These are phyloP conservation scores for Phytophthora sp. DNA, from an alignment of 352 stramenopile genomes.

Conservation along the genomic window DNA sequence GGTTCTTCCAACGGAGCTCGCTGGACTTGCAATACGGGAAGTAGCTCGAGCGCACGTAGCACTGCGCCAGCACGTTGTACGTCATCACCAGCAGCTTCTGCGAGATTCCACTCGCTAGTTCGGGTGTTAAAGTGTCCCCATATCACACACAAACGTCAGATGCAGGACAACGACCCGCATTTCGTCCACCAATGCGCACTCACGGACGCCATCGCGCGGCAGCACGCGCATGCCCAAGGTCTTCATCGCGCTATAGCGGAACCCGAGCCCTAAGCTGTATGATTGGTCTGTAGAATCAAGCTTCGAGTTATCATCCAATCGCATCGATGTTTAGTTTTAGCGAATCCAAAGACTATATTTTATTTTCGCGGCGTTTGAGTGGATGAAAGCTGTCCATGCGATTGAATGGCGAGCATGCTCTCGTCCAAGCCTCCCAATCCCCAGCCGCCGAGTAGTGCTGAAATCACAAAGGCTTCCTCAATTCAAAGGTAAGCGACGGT, in stretches of 20 bases:
- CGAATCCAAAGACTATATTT: constrained; percentile 9
- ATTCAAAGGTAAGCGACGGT: constrained; percentile 68
- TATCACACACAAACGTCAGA: constrained; percentile 3
- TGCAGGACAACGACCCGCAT: not conserved
- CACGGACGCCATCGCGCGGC: constrained; percentile 27
- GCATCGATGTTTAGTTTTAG: constrained; percentile 8
- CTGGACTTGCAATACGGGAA: constrained; percentile 81
- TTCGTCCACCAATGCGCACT: not conserved
- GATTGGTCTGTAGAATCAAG: too few species aligned
- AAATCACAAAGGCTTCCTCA: constrained; percentile 90
- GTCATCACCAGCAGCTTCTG: constrained; percentile 81
- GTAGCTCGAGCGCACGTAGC: constrained; percentile 78
- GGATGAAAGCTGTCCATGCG: constrained; percentile 29
- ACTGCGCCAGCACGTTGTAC: constrained; percentile 88
- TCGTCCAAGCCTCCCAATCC: constrained; percentile 20
- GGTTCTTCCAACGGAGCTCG: constrained; percentile 74
- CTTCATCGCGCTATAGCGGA: constrained; percentile 35
- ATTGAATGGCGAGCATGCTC: constrained; percentile 72
- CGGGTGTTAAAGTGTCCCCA: too few species aligned
- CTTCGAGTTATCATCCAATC: constrained; percentile 51
- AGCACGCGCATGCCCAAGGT: constrained; percentile 42
- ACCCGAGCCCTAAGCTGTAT: constrained; percentile 2
- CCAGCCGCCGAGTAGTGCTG: constrained; percentile 63
- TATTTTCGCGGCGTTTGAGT: constrained; percentile 25
- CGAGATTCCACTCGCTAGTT: constrained; percentile 20